Evolutionary conservation across 2,329 filamentous ascomycete genomes (phyloP), one percentile per base, ranked within the genome.

Genomic region (Cladosporium sp.): DNA sequence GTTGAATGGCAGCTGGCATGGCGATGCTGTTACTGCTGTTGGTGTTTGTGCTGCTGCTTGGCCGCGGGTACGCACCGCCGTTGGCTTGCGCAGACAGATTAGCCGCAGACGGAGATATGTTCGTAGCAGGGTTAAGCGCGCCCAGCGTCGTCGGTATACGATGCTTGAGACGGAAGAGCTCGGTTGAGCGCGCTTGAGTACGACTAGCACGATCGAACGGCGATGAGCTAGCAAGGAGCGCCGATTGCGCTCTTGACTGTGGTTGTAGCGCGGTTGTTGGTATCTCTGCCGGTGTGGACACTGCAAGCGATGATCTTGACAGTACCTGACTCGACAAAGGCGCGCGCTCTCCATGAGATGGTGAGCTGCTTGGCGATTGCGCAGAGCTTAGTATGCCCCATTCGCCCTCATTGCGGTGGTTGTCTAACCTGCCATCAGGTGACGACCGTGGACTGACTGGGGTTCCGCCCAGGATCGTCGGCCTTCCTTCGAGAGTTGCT

Each of bases 31-130:
- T 50, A 24, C 25, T n/a, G 54, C 34, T 17, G 15, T 28, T 34
- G 13, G 34, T 20, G 19, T 15, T 17, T 24, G 52, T 32, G 6
- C 13, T 28, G 53, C 40, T 49, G 17, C 28, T 37, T 48, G 56
- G 62, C 62, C 57, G 63, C 59, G 37, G 63, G 63, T 64, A 64
- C 57, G 65, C 64, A 62, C 65, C 62, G 58, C 66, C 65, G 60
- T 66, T 67, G 63, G 62, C 64, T 60, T 61, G 57, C 47, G 45
- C 40, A 25, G 62, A 47, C 20, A 40, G 45, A 6, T 48, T 35
- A 37, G 20, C 17, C 28, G 12, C 19, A n/a, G 55, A 24, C 7
- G 35, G 17, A 5, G 22, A 17, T 13, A n/a, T 15, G 22, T n/a
- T 7, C 7, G 55, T 35, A 2, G 47, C 15, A 20, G 47, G 22